Evolutionary conservation across 495 filamentous ascomycete species (phyloP).

Genomic region (Penicillium manginii): DNA sequence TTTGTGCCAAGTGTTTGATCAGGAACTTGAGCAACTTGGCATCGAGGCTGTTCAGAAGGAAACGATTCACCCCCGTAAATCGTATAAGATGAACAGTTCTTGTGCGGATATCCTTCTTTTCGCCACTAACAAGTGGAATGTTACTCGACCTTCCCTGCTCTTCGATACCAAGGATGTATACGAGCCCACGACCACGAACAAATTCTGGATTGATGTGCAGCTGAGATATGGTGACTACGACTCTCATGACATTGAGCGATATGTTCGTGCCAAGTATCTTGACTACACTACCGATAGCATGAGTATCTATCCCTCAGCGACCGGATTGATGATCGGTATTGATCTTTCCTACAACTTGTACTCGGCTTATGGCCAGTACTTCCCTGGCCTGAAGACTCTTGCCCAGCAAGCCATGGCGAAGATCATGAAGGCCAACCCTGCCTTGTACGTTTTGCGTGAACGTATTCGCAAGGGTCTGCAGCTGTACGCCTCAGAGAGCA

Average conservation of each 20-base stretch:
- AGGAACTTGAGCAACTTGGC: constrained; percentile 92
- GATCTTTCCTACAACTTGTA: constrained; percentile 98
- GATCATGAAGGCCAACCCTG: constrained; percentile 99
- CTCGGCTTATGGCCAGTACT: constrained; percentile 97
- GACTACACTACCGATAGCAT: constrained; percentile 99
- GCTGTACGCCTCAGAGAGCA: constrained; percentile 97
- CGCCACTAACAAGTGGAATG: constrained; percentile 98
- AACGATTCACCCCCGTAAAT: constrained; percentile 98
- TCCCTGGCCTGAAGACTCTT: constrained; percentile 96
- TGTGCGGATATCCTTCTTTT: constrained; percentile 98
- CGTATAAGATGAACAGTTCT: constrained; percentile 99
- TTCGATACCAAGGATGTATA: constrained; percentile 98
- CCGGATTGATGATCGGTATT: constrained; percentile 97
- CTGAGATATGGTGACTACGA: constrained; percentile 99
- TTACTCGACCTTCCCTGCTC: constrained; percentile 87
- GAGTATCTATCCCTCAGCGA: constrained; percentile 98
- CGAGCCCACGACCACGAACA: constrained; percentile 94
- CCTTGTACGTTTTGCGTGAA: constrained; percentile 93
- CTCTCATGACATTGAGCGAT: constrained; percentile 97
- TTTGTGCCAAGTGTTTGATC: constrained; percentile 98
- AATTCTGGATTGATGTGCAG: constrained; percentile 99
- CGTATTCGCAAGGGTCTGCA: constrained; percentile 99
- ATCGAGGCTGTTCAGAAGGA: constrained; percentile 99
- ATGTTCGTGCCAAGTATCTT: constrained; percentile 96
- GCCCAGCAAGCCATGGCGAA: constrained; percentile 99